Conservation (phyloP, 345 rosid genomes). For the Eucalyptus pauciflora region DNA sequence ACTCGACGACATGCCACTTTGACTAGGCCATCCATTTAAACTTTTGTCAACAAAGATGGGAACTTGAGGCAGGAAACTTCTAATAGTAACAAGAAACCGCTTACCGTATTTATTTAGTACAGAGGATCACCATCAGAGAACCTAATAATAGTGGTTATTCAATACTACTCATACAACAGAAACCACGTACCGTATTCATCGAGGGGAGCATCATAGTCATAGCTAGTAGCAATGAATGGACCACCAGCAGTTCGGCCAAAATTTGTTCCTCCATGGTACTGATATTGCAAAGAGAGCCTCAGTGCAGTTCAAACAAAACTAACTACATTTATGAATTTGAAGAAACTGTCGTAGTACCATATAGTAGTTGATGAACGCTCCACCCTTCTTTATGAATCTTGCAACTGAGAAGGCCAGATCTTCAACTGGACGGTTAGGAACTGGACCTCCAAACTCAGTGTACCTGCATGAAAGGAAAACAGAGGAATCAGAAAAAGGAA, state of each 20-base stretch:
- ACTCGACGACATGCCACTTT: not conserved
- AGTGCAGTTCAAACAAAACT: not conserved
- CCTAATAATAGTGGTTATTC: not conserved
- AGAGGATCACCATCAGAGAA: not conserved
- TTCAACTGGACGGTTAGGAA: conserved; percentile 89
- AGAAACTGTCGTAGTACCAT: conserved; percentile 42
- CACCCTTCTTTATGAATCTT: conserved; percentile 93
- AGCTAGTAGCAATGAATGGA: conserved; percentile 98
- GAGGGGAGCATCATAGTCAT: conserved; percentile 94
- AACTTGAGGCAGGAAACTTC: not conserved
- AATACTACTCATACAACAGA: not conserved
- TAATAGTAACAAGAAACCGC: not conserved
- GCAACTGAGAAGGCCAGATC: conserved; percentile 97
- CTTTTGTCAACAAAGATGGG: not conserved
- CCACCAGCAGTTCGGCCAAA: conserved; percentile 99
- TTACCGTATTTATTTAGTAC: not conserved
- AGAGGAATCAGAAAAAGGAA: not conserved
- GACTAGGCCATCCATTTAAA: not conserved
- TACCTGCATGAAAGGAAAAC: conserved; percentile 33
- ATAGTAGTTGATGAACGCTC: conserved; percentile 85
- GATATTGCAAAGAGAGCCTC: conserved; percentile 3
- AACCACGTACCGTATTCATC: conserved; percentile 88
- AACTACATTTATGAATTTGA: not conserved
- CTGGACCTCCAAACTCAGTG: conserved; percentile 95
- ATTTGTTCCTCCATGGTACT: conserved; percentile 99